Evolutionary conservation across 148 eudicot genomes (phyloP), one percentile per base, ranked within the genome.

Genomic region (Simmondsia chinensis): DNA sequence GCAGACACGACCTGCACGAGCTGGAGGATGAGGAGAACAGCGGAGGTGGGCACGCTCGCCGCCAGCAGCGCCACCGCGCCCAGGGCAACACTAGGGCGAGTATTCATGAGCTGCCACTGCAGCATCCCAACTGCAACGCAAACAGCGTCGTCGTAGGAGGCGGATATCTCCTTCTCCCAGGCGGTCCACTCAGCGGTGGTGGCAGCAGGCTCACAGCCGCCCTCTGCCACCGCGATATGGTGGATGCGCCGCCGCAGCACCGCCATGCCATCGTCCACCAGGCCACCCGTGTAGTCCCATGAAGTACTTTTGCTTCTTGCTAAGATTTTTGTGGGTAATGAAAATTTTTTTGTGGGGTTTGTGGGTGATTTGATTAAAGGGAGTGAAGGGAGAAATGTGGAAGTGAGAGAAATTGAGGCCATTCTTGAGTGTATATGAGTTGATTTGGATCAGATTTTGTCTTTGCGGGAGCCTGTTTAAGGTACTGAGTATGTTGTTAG

Each of bases 131-230:
- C 39, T 10, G 30, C 35, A 14, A 45, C 53, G 22, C 79, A 73
- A 9, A 77, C 56, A 11, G 47, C 23, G 11, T 58, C 65, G 33
- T 69, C 67, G 37, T 73, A 77, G 16, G 23, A 9, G 5, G 45
- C 52, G 43, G 64, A 72, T 4, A 61, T 39, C 18, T 73, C 52
- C 22, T 77, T 77, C 68, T 73, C 83, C 83, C 79, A 69, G 3
- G 56, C 59, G 68, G 52, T 69, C 83, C 79, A 77, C 5, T 56
- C 73, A 2, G n/a, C n/a, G n/a, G n/a, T n/a, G n/a, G n/a, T n/a
- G n/a, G 21, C 35, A 9, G 75, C 75, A 13, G 78, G 59, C 50
- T 65, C 73, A 41, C 61, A 63, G 23, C 61, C 58, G 15, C 46
- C 23, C 41, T 72, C 79, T 0, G 63, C 36, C 43, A 59, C 31